Evolutionary conservation across 73 alveolate species (phyloP).

Genomic region (Tetrahymena thermophila): DNA sequence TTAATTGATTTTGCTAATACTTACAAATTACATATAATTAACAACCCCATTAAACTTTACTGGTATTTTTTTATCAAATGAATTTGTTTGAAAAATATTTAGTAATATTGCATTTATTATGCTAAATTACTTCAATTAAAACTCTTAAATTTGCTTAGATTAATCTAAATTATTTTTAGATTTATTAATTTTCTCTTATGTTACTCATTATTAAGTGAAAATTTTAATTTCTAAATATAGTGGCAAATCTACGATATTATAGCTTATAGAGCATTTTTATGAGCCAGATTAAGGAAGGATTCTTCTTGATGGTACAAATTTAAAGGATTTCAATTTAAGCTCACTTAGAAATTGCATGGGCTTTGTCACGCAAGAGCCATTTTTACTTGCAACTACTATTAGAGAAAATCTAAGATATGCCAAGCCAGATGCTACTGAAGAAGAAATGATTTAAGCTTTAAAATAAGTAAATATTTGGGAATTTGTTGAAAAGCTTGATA

Average conservation of each 20-base stretch:
- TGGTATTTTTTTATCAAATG: too few relatives aligned
- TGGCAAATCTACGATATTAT: constrained; percentile 82
- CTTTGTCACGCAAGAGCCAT: constrained; percentile 82
- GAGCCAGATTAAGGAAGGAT: constrained; percentile 66
- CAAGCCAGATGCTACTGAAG: constrained; percentile 69
- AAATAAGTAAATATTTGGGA: constrained; percentile 52
- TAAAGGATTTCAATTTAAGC: constrained; percentile 26
- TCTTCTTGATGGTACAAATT: constrained; percentile 50
- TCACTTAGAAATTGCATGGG: constrained; percentile 62
- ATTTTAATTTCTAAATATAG: constrained; percentile 23
- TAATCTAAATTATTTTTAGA: too few relatives aligned
- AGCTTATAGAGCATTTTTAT: constrained; percentile 78
- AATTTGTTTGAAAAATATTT: too few relatives aligned
- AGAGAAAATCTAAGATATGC: constrained; percentile 62
- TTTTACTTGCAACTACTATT: constrained; percentile 56
- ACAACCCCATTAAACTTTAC: too few relatives aligned
- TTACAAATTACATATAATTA: too few relatives aligned
- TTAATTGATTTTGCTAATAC: too few relatives aligned
- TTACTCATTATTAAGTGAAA: background rate
- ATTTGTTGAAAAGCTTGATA: background rate
- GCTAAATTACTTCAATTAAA: too few relatives aligned
- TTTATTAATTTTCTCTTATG: background rate
- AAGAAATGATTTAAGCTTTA: constrained; percentile 62
- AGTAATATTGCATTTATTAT: too few relatives aligned
- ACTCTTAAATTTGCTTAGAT: too few relatives aligned